Conservation (phyloP, 2,329 filamentous ascomycete genomes). For the Xenosphaeropsis pyriputrescens region DNA sequence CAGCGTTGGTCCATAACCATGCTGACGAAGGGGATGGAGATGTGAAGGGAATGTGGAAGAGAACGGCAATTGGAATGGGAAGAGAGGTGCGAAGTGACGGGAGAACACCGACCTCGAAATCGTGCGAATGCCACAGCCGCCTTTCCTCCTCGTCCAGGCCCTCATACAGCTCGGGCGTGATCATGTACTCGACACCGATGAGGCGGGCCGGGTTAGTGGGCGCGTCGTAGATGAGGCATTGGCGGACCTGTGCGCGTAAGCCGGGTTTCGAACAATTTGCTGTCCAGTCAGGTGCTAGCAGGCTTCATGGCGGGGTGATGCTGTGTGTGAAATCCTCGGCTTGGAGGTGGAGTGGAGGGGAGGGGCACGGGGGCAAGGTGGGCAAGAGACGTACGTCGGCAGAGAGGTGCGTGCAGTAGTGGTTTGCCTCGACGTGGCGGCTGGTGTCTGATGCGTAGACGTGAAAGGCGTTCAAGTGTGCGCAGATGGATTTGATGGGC, state of each 20-base stretch:
- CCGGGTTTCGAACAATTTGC: no score
- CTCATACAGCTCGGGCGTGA: conserved; percentile 53
- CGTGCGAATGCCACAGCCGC: conserved; percentile 59
- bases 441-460: conserved; percentile 58
- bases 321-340: background rate
- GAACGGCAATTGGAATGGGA: no score
- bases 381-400: conserved; percentile 41
- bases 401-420: conserved; percentile 71
- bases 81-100: no score
- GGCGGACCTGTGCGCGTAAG: conserved; percentile 51
- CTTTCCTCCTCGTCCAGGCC: conserved; percentile 53
- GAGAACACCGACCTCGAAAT: conserved; percentile 28
- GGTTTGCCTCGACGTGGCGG: conserved; percentile 62
- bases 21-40: no score
- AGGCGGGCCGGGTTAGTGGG: conserved; percentile 51
- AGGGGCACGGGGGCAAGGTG: background rate
- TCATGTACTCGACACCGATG: conserved; percentile 66
- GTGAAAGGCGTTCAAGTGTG: conserved; percentile 79
- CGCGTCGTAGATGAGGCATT: conserved; percentile 76
- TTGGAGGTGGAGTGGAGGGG: background rate
- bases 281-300: no score
- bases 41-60: no score
- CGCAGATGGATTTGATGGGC: conserved; percentile 62
- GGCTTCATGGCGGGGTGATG: no score
- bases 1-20: no score